These are phyloP conservation scores for Rutidosis leptorrhynchoides DNA, from an alignment of 129 eudicot species.

Conservation along the genomic window DNA sequence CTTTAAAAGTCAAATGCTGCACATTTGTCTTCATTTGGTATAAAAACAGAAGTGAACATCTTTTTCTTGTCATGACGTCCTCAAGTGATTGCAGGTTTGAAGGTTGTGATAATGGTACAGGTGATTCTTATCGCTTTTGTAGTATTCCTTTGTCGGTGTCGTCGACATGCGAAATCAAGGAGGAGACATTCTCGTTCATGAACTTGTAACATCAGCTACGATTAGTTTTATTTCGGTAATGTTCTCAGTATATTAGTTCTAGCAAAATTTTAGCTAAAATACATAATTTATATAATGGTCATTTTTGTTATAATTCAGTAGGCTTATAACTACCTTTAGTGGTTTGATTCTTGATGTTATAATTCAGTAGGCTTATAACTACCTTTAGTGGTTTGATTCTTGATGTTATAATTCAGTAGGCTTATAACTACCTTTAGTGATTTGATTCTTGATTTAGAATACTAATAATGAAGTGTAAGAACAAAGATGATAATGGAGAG, in stretches of 20 bases:
- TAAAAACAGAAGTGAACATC: background rate
- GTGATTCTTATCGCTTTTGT: slow-evolving; percentile 44
- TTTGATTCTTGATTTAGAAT: no score
- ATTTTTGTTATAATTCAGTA: no score
- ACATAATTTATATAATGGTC: background rate
- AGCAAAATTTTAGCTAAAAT: background rate
- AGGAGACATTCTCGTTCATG: slow-evolving; percentile 52
- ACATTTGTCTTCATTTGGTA: background rate
- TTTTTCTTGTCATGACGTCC: background rate
- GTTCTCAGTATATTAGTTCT: background rate
- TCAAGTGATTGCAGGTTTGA: slow-evolving; percentile 58
- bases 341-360: no score
- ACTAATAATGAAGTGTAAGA: no score
- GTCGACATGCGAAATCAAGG: slow-evolving; percentile 51
- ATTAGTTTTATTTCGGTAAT: background rate
- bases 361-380: no score
- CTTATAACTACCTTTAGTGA: no score
- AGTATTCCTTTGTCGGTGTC: slow-evolving; percentile 38
- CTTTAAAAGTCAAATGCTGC: slow-evolving; percentile 20
- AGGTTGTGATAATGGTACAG: slow-evolving; percentile 56
- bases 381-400: no score
- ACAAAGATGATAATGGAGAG: no score
- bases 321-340: no score
- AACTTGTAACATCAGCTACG: background rate
- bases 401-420: no score